phyloP scores from a whole-genome alignment of 495 filamentous ascomycete species.

The Thozetella sp. region DNA sequence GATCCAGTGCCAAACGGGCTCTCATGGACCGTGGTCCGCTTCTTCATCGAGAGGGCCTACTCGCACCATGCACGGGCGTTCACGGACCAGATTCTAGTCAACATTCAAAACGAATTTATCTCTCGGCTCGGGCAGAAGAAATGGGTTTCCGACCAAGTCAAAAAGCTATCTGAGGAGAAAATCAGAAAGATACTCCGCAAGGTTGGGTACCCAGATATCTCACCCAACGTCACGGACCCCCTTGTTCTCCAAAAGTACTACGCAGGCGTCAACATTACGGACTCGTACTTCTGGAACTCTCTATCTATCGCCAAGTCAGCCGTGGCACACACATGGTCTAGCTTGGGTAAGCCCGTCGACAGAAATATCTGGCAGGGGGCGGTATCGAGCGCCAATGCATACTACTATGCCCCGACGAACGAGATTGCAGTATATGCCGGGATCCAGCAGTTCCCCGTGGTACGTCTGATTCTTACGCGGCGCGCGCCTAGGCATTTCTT shows the following conservation, averaged over 20 bases:
- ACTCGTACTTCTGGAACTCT: slow-evolving; percentile 57
- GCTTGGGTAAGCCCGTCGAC: slow-evolving; percentile 1
- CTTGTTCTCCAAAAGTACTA: slow-evolving; percentile 57
- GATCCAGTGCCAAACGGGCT: background rate
- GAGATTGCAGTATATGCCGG: slow-evolving; percentile 68
- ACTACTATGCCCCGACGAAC: slow-evolving; percentile 13
- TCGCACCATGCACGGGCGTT: background rate
- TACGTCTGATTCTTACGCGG: slow-evolving; percentile 35
- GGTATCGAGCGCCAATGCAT: slow-evolving; percentile 14
- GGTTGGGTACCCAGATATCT: slow-evolving; percentile 2
- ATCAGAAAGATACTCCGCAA: background rate
- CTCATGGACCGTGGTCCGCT: background rate
- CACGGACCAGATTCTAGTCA: background rate
- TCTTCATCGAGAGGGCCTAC: slow-evolving; percentile 1
- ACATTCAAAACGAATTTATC: background rate
- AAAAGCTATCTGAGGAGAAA: background rate
- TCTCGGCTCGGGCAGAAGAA: background rate
- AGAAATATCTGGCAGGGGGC: slow-evolving; percentile 33
- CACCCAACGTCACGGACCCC: slow-evolving; percentile 59
- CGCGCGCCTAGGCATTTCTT: background rate
- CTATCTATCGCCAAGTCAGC: slow-evolving; percentile 12
- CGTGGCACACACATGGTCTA: background rate
- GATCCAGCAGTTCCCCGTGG: slow-evolving; percentile 65
- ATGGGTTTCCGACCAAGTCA: background rate
- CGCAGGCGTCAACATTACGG: slow-evolving; percentile 46